Percentiles rank a stretch among this genome's conserved stretches.
phyloP scores from a whole-genome alignment of 2,329 filamentous ascomycete genomes.

The Aspergillus novoparasiticus region DNA sequence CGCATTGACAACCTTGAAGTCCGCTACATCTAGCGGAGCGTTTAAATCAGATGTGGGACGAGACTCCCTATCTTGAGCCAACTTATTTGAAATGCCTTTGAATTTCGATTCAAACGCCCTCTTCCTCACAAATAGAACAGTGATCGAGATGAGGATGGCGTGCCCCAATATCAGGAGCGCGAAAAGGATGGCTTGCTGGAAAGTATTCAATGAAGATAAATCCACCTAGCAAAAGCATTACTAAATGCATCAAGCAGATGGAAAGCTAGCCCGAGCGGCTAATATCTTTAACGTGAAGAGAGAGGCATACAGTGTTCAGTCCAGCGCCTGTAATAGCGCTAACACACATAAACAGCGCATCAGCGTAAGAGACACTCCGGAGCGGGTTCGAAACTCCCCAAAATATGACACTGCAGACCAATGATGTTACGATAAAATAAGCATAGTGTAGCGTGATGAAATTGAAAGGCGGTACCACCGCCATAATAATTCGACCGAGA shows the following conservation, averaged over 20 bases:
- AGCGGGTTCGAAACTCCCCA: constrained; percentile 56
- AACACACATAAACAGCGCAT: constrained; percentile 67
- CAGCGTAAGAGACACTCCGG: constrained; percentile 60
- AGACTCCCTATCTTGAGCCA: constrained; percentile 16
- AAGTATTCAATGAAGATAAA: constrained; percentile 64
- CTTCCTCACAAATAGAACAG: constrained; percentile 63
- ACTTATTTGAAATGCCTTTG: constrained; percentile 51
- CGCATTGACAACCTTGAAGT: neutral
- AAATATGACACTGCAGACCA: constrained; percentile 63
- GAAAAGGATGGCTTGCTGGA: constrained; percentile 69
- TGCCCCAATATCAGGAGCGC: constrained; percentile 67
- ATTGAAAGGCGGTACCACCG: constrained; percentile 49
- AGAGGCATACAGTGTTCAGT: constrained; percentile 58
- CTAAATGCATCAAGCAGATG: neutral
- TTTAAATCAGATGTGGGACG: neutral
- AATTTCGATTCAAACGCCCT: constrained; percentile 66
- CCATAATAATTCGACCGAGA: constrained; percentile 26
- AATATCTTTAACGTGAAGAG: constrained; percentile 26
- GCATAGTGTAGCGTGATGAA: constrained; percentile 68
- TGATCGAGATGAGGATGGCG: constrained; percentile 67
- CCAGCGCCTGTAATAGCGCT: constrained; percentile 70
- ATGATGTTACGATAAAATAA: constrained; percentile 62
- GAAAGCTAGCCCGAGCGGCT: neutral
- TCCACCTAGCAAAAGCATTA: constrained; percentile 32
- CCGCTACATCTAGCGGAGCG: neutral